Conservation (phyloP, 176 grass and related monocot species). For the Poa pratensis region DNA sequence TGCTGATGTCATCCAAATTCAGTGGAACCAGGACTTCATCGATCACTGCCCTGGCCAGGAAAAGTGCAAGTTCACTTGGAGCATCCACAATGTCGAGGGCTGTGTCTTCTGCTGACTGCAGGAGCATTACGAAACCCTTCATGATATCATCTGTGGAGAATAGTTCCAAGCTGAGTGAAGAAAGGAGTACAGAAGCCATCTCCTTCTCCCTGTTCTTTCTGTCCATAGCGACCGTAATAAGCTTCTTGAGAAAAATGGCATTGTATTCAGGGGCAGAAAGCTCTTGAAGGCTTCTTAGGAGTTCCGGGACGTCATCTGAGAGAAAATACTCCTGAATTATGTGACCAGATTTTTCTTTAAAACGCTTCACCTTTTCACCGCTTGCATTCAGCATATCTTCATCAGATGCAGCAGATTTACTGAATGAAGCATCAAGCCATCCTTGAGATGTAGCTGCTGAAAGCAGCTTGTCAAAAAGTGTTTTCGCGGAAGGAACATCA, state of each 20-base stretch:
- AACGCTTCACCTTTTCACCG: slow-evolving; percentile 61
- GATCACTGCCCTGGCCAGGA: slow-evolving; percentile 79
- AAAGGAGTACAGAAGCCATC: slow-evolving; percentile 82
- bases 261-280: slow-evolving; percentile 73
- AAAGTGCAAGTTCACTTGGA: slow-evolving; percentile 83
- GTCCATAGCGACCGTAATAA: slow-evolving; percentile 78
- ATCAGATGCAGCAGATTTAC: slow-evolving; percentile 39
- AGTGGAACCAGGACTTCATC: slow-evolving; percentile 78
- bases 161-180: slow-evolving; percentile 76
- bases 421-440: slow-evolving; percentile 72
- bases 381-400: slow-evolving; percentile 40
- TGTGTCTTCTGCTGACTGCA: slow-evolving; percentile 81
- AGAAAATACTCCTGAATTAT: slow-evolving; percentile 93
- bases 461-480: slow-evolving; percentile 63
- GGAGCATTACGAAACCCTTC: slow-evolving; percentile 83
- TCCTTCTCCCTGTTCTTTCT: slow-evolving; percentile 89
- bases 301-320: slow-evolving; percentile 77
- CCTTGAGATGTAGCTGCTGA: slow-evolving; percentile 62
- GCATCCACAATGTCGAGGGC: slow-evolving; percentile 77
- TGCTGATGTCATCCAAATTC: slow-evolving; percentile 77
- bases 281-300: slow-evolving; percentile 81
- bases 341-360: slow-evolving; percentile 73
- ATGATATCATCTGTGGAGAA: slow-evolving; percentile 78
- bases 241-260: slow-evolving; percentile 80
- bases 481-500: slow-evolving; percentile 76